Evolutionary conservation across 805 yeast genomes (phyloP).

Genomic region (Ascoidea asiatica): DNA sequence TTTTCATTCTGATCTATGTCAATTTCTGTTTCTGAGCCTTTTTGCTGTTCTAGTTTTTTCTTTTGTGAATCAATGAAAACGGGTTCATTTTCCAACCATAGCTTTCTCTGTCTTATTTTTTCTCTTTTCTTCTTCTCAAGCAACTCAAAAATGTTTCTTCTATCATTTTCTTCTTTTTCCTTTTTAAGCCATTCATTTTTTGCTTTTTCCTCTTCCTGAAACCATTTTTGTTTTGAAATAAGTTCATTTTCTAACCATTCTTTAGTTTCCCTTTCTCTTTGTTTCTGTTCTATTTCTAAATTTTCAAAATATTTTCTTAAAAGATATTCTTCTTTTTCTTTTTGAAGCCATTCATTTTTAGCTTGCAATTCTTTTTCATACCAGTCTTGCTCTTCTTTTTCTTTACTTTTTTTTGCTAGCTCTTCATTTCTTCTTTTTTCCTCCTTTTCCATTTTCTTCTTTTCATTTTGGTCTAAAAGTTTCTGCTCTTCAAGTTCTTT

Average conservation of each 20-base stretch:
- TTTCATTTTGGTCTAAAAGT: not conserved
- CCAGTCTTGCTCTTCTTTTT: not conserved
- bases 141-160: not conserved
- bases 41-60: too few relatives aligned
- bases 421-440: not conserved
- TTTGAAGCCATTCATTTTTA: conserved; percentile 1
- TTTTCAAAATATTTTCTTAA: too few relatives aligned
- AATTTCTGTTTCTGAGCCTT: not conserved
- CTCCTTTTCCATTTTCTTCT: not conserved
- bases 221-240: not conserved
- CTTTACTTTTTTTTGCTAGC: not conserved
- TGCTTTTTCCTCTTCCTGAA: not conserved
- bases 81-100: too few relatives aligned
- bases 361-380: not conserved
- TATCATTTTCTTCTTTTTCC: conserved; percentile 1
- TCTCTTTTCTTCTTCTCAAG: not conserved
- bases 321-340: conserved; percentile 2
- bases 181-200: not conserved
- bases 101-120: not conserved
- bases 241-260: not conserved
- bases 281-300: too few relatives aligned
- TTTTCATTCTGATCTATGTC: not conserved
- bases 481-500: conserved; percentile 1
- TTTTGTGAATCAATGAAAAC: too few relatives aligned
- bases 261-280: conserved; percentile 1